A percentile compares a stretch with the other conserved stretches of the same genome.
These are phyloP conservation scores for Erysimum cheiranthoides DNA, from an alignment of 345 rosid species.

Conservation along the genomic window DNA sequence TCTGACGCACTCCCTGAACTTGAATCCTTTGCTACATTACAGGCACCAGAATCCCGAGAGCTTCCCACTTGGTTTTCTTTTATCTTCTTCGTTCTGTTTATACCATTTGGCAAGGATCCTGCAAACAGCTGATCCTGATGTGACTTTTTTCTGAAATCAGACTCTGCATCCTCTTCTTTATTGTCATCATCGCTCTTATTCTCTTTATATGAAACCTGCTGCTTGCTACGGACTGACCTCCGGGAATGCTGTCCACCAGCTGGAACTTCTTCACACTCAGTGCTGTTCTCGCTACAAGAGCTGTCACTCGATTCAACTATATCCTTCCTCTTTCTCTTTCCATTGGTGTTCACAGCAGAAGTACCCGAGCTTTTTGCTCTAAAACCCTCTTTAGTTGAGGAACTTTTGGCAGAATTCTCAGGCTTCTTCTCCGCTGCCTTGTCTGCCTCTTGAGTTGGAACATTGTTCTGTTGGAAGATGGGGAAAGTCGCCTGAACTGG, in stretches of 20 bases:
- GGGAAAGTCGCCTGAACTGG: conserved; percentile 45
- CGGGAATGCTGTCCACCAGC: conserved; percentile 55
- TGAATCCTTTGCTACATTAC: conserved; percentile 39
- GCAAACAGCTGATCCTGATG: background rate
- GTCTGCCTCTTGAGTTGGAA: conserved; percentile 49
- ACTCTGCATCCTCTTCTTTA: conserved; percentile 25
- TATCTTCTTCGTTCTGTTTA: conserved; percentile 35
- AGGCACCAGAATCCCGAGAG: conserved; percentile 24
- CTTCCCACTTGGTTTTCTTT: conserved; percentile 41
- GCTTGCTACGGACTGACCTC: conserved; percentile 73
- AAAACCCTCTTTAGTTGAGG: conserved; percentile 39
- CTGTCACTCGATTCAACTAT: conserved; percentile 65
- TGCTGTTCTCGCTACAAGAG: conserved; percentile 52
- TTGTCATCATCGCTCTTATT: conserved; percentile 64
- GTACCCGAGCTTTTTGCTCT: conserved; percentile 36
- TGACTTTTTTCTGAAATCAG: conserved; percentile 18
- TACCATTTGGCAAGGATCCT: conserved; percentile 28
- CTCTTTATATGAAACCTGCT: conserved; percentile 67
- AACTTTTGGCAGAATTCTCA: conserved; percentile 42
- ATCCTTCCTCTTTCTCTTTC: conserved; percentile 58
- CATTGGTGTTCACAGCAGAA: conserved; percentile 49
- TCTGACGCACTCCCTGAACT: conserved; percentile 37
- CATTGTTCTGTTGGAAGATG: conserved; percentile 51
- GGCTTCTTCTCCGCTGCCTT: conserved; percentile 47
- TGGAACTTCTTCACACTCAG: conserved; percentile 51